These are phyloP conservation scores for Podaxis rugospora DNA, from an alignment of 768 basidiomycete species.

Conservation along the genomic window DNA sequence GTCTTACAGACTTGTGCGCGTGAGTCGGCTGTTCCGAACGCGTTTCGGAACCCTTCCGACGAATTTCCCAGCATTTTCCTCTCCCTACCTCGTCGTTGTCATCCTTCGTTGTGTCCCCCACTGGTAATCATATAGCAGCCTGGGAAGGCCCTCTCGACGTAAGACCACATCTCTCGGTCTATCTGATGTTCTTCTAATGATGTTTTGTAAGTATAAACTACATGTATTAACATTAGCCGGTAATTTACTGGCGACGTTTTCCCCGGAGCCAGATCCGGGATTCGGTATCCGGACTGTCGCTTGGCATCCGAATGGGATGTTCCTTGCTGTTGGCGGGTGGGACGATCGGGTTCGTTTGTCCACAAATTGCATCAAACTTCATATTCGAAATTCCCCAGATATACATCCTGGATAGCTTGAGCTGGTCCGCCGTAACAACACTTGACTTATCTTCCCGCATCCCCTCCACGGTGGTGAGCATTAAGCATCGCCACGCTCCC, in stretches of 20 bases:
- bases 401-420: constrained; percentile 68
- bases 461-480: constrained; percentile 50
- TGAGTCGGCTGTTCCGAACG: constrained; percentile 27
- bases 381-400: constrained; percentile 39
- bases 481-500: not conserved
- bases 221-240: constrained; percentile 67
- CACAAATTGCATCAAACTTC: not conserved
- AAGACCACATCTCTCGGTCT: constrained; percentile 15
- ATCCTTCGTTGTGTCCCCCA: constrained; percentile 72
- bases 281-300: constrained; percentile 74
- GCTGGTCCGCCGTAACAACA: constrained; percentile 64
- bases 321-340: constrained; percentile 81
- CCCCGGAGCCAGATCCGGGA: constrained; percentile 72
- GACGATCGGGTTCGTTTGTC: constrained; percentile 68
- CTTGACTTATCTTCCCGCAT: constrained; percentile 61
- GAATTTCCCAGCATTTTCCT: constrained; percentile 65
- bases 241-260: constrained; percentile 58
- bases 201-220: constrained; percentile 61
- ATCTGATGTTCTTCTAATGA: constrained; percentile 2
- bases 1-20: constrained; percentile 68
- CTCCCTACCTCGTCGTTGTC: constrained; percentile 70
- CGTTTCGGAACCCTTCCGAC: not conserved
- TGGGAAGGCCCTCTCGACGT: constrained; percentile 90
- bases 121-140: constrained; percentile 67
- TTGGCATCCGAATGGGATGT: constrained; percentile 87